Percentiles rank a stretch among this genome's conserved stretches.
These are phyloP conservation scores for Ramalina peruviana DNA, from an alignment of 495 filamentous ascomycete species.

Conservation along the genomic window DNA sequence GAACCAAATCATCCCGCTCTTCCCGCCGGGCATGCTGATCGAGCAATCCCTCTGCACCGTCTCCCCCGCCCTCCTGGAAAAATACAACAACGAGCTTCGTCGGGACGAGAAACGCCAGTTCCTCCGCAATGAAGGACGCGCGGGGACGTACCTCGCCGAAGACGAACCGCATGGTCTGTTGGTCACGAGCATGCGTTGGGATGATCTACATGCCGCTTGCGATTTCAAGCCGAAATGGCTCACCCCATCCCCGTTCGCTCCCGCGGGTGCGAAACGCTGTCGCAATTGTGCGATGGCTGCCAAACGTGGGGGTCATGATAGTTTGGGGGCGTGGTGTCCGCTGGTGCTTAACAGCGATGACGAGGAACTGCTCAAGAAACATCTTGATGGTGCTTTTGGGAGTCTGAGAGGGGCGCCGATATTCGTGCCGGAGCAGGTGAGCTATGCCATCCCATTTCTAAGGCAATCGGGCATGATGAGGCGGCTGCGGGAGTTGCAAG, in stretches of 20 bases:
- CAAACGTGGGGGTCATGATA: no score
- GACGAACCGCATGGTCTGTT: constrained; percentile 51
- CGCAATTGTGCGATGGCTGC: constrained; percentile 33
- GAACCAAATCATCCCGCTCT: not conserved
- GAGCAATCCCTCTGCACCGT: not conserved
- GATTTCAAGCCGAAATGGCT: constrained; percentile 95
- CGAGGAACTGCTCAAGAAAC: not conserved
- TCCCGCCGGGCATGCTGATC: not conserved
- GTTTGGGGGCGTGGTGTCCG: constrained; percentile 25
- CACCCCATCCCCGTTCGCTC: constrained; percentile 64
- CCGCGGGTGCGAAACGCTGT: constrained; percentile 48
- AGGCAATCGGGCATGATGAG: not conserved
- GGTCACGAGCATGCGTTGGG: constrained; percentile 54
- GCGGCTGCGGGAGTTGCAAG: not conserved
- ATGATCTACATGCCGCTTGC: not conserved
- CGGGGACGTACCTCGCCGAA: constrained; percentile 38
- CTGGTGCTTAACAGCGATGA: not conserved
- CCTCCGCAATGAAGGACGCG: constrained; percentile 16
- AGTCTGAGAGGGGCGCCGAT: not conserved
- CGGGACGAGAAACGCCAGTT: not conserved
- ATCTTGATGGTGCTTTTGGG: not conserved
- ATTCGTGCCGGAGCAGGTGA: not conserved
- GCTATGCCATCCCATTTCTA: not conserved
- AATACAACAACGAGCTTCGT: not conserved
- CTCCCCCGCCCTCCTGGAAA: not conserved